phyloP scores from a whole-genome alignment of 176 grass and related monocot genomes.

The Oropetium thomaeum region DNA sequence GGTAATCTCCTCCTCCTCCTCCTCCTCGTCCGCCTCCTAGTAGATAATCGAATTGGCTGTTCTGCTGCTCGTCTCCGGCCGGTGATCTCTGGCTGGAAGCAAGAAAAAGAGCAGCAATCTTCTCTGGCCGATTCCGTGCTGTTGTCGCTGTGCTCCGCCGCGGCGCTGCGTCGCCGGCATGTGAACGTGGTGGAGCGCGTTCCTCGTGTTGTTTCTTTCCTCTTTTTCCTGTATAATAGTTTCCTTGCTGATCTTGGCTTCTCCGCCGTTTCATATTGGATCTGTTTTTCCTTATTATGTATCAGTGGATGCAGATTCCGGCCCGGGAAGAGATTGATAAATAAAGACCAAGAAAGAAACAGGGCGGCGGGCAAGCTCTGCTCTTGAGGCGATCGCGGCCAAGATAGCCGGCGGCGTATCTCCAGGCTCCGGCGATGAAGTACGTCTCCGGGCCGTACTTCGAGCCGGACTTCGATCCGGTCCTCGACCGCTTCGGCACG shows the following conservation, averaged over 20 bases:
- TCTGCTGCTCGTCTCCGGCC: constrained; percentile 29
- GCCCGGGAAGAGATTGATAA: background rate
- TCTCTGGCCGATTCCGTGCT: background rate
- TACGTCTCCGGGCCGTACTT: constrained; percentile 67
- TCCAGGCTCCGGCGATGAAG: constrained; percentile 50
- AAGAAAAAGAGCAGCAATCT: background rate
- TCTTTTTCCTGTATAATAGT: background rate
- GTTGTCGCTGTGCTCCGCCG: background rate
- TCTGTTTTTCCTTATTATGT: background rate
- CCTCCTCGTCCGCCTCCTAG: background rate
- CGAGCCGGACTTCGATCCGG: constrained; percentile 70
- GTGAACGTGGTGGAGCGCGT: constrained; percentile 20
- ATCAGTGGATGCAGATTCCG: constrained; percentile 18
- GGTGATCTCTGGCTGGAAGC: background rate
- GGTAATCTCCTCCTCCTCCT: constrained; percentile 19
- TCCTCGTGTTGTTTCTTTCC: constrained; percentile 18
- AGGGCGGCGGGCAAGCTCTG: background rate
- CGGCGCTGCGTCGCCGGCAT: constrained; percentile 18
- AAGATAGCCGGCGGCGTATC: background rate
- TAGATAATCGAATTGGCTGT: background rate
- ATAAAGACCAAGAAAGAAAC: background rate
- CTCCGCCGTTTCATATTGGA: constrained; percentile 29
- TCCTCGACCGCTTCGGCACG: constrained; percentile 48
- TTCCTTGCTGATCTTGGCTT: background rate
- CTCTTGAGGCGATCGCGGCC: background rate